Evolutionary conservation across 495 filamentous ascomycete genomes (phyloP), one percentile per base, ranked within the genome.

Genomic region (Podospora sp.): DNA sequence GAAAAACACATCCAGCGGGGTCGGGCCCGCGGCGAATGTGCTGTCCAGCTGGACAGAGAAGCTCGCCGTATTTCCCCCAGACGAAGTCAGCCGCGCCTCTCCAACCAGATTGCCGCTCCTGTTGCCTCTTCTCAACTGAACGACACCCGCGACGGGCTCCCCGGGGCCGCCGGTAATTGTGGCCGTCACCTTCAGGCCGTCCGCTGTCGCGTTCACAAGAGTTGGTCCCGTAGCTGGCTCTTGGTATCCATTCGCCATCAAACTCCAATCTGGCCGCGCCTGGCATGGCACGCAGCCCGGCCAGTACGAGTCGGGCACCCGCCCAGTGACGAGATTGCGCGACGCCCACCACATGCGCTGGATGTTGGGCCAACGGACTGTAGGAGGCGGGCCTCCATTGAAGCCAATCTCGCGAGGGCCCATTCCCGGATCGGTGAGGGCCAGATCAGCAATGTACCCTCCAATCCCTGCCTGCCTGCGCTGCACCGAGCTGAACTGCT

Each of bases 251-350:
- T 69, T 66, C 0, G 50, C 36, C 14, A 60, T 62, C 26, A 72
- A 55, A 6, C 25, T 21, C 70, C 70, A 72, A 0, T 36, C 66
- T 0, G 70, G 67, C 26, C 29, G 51, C 4, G 60, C 63, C 22
- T 62, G 35, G 58, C 70, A 72, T 18, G 70, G 70, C 56, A 72
- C 70, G 27, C 70, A 72, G 2, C 70, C 70, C 0, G 70, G 67
- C 67, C 70, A 72, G 62, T 72, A 72, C 29, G 67, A 67, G 29
- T 69, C 67, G 11, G 67, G 67, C 16, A 69, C 67, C n/a, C 64
- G 33, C 11, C 70, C 70, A 24, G 25, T 51, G 0, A 72, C 70
- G 0, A 65, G 70, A 35, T 72, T 72, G 4, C 70, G 64, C 16
- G 62, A 72, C 16, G 53, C 55, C 50, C 65, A 72, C 67, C 67